Conservation (phyloP, 257 asterid genomes). For the Solanum virginianum region DNA sequence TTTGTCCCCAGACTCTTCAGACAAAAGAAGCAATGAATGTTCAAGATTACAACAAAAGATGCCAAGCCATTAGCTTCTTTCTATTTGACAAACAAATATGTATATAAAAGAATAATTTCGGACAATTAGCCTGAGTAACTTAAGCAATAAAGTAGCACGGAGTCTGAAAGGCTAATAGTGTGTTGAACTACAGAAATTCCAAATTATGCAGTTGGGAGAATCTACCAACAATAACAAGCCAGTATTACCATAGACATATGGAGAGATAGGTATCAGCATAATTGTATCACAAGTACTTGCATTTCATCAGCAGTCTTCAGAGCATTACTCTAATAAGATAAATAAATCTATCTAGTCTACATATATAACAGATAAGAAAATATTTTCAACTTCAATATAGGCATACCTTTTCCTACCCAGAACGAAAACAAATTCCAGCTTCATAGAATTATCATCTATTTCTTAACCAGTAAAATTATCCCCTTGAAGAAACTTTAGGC, state of each 20-base stretch:
- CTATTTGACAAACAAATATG: not conserved
- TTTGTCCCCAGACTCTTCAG: not conserved
- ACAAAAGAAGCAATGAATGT: not conserved
- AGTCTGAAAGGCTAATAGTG: not conserved
- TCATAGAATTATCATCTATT: not conserved
- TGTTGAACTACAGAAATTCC: not conserved
- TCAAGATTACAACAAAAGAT: not conserved
- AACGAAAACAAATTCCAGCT: not conserved
- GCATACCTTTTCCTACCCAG: not conserved
- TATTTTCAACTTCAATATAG: not conserved
- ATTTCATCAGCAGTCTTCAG: not conserved
- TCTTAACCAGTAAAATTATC: not conserved
- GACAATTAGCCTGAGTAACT: not conserved
- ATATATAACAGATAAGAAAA: not conserved
- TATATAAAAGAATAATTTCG: not conserved
- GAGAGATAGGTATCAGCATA: not conserved
- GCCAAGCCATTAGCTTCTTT: not conserved
- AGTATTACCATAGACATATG: not conserved
- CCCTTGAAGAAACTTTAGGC: not conserved
- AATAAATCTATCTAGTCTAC: not conserved
- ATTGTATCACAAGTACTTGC: not conserved
- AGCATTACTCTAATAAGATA: not conserved
- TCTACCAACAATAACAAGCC: not conserved
- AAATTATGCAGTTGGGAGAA: not conserved
- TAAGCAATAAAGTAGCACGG: not conserved